phyloP scores from a whole-genome alignment of 306 rosid species.

The Glycine latifolia region DNA sequence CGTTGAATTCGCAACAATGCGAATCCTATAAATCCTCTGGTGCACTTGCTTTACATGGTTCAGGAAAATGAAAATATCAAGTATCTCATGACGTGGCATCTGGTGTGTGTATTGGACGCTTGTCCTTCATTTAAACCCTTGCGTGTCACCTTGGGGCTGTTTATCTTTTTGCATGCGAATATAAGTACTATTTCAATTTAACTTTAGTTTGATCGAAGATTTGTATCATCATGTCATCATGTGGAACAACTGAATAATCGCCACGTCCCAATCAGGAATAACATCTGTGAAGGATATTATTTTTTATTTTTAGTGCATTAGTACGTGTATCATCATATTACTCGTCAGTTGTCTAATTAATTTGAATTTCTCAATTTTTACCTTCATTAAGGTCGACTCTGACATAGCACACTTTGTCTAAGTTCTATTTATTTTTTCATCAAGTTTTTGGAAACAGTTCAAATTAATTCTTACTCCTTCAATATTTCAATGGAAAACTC shows the following conservation, averaged over 20 bases:
- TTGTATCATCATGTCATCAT: not conserved
- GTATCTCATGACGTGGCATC: slow-evolving; percentile 28
- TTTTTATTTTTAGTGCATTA: too few species aligned
- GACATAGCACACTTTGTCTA: too few species aligned
- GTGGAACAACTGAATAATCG: not conserved
- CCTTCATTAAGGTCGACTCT: too few species aligned
- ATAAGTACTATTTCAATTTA: not conserved
- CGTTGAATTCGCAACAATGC: too few species aligned
- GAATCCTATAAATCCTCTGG: not conserved
- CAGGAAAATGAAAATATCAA: not conserved
- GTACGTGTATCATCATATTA: too few species aligned
- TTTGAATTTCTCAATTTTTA: too few species aligned
- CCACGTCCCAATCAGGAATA: slow-evolving; percentile 6
- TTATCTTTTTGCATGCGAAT: not conserved
- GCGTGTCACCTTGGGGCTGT: slow-evolving; percentile 30
- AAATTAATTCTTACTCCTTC: too few species aligned
- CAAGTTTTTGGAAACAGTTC: too few species aligned
- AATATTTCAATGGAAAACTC: too few species aligned
- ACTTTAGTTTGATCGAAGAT: not conserved
- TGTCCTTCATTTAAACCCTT: slow-evolving; percentile 32
- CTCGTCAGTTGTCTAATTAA: too few species aligned
- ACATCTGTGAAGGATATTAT: not conserved
- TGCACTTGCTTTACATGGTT: slow-evolving; percentile 3
- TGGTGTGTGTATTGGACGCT: slow-evolving; percentile 25
- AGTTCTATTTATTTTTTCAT: too few species aligned